Evolutionary conservation across 2,329 filamentous ascomycete species (phyloP).

Genomic region (Diaporthe aspalathi): DNA sequence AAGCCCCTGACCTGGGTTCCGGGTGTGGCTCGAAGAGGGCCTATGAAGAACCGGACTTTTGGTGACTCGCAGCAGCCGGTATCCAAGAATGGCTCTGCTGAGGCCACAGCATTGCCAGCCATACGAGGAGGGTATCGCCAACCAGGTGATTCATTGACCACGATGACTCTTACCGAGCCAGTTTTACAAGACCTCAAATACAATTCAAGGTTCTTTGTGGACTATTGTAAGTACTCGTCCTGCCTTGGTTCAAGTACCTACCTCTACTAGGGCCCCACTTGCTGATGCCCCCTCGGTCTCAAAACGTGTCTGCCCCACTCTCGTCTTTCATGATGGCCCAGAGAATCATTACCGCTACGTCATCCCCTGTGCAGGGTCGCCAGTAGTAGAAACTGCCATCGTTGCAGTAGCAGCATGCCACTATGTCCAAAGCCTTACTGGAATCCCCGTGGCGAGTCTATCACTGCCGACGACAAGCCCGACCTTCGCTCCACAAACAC

Average conservation of each 20-base stretch:
- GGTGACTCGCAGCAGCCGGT: neutral
- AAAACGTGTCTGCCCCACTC: neutral
- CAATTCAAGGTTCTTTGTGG: constrained; percentile 9
- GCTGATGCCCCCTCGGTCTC: constrained; percentile 1
- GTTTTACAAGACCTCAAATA: neutral
- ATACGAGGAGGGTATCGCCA: neutral
- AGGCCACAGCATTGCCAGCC: neutral
- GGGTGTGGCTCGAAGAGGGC: neutral
- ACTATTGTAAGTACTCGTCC: constrained; percentile 7
- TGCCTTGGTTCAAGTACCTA: neutral
- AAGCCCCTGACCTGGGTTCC: constrained; percentile 12
- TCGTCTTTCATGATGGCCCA: neutral
- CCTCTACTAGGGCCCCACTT: neutral
- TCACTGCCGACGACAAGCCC: neutral
- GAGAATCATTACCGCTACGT: neutral
- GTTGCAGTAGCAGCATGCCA: constrained; percentile 1
- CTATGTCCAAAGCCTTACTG: neutral
- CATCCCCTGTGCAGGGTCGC: neutral
- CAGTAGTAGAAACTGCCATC: neutral
- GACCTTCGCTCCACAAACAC: neutral
- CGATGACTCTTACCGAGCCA: neutral
- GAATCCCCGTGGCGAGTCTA: neutral
- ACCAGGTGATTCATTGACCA: neutral
- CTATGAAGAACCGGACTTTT: constrained; percentile 8
- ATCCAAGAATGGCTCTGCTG: neutral